Evolutionary conservation across 129 eudicot species (phyloP).

Genomic region (Saposhnikovia divaricata): DNA sequence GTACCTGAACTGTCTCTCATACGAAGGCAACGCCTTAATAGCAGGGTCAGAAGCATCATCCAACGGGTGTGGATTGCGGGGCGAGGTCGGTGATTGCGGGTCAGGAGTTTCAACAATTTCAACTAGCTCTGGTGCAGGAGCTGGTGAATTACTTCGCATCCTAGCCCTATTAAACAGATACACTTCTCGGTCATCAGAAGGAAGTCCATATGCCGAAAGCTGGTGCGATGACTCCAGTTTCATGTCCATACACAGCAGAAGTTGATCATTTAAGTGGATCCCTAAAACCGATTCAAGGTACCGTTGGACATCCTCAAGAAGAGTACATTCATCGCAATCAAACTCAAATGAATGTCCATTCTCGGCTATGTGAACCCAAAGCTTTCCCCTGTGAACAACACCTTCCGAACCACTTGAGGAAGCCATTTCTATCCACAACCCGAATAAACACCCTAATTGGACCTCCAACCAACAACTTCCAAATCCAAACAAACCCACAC

Average conservation of each 20-base stretch:
- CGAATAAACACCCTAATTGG: background rate
- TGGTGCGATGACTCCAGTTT: conserved; percentile 59
- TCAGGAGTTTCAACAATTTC: conserved; percentile 45
- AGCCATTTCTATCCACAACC: conserved; percentile 41
- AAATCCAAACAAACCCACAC: too few species aligned
- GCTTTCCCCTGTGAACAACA: conserved; percentile 56
- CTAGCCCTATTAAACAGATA: conserved; percentile 65
- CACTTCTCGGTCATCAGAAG: conserved; percentile 68
- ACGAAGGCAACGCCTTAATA: conserved; percentile 73
- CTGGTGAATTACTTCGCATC: conserved; percentile 60
- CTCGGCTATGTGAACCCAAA: conserved; percentile 76
- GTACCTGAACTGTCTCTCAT: conserved; percentile 74
- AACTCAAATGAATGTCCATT: conserved; percentile 85
- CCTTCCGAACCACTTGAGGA: conserved; percentile 37
- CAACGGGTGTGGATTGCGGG: conserved; percentile 59
- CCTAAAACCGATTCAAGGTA: conserved; percentile 58
- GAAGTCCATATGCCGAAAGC: conserved; percentile 74
- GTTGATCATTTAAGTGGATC: conserved; percentile 65
- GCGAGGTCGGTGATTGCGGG: conserved; percentile 47
- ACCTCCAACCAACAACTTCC: background rate
- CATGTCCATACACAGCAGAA: conserved; percentile 73
- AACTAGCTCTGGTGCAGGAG: conserved; percentile 55
- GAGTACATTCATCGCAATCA: conserved; percentile 67
- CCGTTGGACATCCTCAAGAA: conserved; percentile 66
- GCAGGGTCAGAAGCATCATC: conserved; percentile 94